Base-by-base conservation (phyloP, 768 basidiomycete genomes). In the Macrolepiota albuminosa region DNA sequence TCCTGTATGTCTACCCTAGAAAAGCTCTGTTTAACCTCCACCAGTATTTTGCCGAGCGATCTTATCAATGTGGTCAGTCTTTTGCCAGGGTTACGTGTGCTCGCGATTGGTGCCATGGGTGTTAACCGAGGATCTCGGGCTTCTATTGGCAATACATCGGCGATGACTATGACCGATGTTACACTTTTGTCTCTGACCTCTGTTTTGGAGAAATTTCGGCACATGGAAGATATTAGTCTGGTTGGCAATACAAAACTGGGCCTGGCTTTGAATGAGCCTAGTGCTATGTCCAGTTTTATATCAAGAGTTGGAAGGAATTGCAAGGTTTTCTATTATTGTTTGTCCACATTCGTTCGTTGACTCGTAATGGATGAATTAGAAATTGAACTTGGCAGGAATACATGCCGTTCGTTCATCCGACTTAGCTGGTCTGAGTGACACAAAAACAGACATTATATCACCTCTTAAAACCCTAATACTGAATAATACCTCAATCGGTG, bases 11-110 rank as follows among this genome's bases (percentile, higher is more conserved):
- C 69, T 0, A 47, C 66, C 4, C 70, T 89, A 33, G 81, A 85
- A 63, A 90, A 90, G 65, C 71, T 90, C n/a, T 81, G 81, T 2
- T 69, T 89, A 29, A 86, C 84, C 1, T 86, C 86, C 4, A 86
- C 84, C 0, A 67, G 67, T 3, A 70, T 83, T 3, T 69, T 78
- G 0, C 69, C 72, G 29, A 46, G 59, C 9, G 80, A 83, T 36
- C 64, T 87, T 1, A 51, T 82, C 11, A 62, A 63, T 1, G 64
- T 82, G 2, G 62, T 87, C 8, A 46, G 71, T 0, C 60, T 66
- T 9, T 69, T 84, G 4, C 75, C 76, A 0, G 66, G 70, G 33
- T 70, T 90, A 24, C 76, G 71, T 43, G 82, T 73, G 0, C 73
- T 90, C 3, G 74, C 79, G 5, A 64, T 90, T 14, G 88, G 85